Conservation (phyloP, 1,284 basidiomycete species). For the Trametes hirsuta region DNA sequence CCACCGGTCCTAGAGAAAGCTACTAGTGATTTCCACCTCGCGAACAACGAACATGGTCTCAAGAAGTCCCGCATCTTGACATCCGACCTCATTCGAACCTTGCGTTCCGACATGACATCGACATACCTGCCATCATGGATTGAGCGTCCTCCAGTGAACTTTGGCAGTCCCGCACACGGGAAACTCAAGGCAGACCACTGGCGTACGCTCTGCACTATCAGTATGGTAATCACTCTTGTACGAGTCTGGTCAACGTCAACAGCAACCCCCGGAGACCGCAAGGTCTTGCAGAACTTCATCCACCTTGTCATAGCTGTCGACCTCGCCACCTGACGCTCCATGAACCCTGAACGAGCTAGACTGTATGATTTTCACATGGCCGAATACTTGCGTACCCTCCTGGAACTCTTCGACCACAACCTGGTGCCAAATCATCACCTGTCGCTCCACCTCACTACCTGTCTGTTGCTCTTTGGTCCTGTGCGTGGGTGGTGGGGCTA, state of each 20-base stretch:
- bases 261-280: neutral
- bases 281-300: neutral
- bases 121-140: neutral
- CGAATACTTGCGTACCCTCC: slow-evolving; percentile 31
- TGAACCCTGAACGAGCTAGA: neutral
- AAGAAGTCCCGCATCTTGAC: neutral
- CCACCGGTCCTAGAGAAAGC: neutral
- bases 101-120: neutral
- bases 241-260: neutral
- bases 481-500: slow-evolving; percentile 32
- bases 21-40: neutral
- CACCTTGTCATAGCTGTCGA: slow-evolving; percentile 5
- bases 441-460: slow-evolving; percentile 28
- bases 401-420: slow-evolving; percentile 16
- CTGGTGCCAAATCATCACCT: slow-evolving; percentile 30
- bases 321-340: slow-evolving; percentile 1
- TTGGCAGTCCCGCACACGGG: neutral
- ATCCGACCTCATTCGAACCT: neutral
- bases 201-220: neutral
- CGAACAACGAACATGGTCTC: neutral
- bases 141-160: neutral
- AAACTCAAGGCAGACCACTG: neutral
- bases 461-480: slow-evolving; percentile 29
- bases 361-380: slow-evolving; percentile 33
- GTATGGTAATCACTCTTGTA: neutral